Evolutionary conservation across 257 asterid genomes (phyloP).

Genomic region (Euphrasia confusa): DNA sequence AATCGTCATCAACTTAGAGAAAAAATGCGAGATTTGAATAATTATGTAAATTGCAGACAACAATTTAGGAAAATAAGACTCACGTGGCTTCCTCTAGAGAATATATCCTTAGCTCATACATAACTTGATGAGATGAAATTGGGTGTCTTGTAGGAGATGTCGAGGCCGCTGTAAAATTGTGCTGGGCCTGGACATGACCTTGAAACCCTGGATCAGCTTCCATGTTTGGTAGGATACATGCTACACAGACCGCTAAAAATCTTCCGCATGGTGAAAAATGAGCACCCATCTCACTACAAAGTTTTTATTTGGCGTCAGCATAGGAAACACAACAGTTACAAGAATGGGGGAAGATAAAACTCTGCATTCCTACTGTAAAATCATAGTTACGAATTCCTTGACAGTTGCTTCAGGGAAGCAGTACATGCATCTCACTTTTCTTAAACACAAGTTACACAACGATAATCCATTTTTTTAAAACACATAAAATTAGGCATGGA

Average conservation of each 20-base stretch:
- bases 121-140: slow-evolving; percentile 79
- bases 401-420: slow-evolving; percentile 13
- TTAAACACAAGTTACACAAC: not conserved
- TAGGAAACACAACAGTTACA: slow-evolving; percentile 11
- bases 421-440: slow-evolving; percentile 4
- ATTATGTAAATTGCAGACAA: slow-evolving; percentile 14
- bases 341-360: slow-evolving; percentile 2
- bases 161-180: slow-evolving; percentile 59
- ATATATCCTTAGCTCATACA: slow-evolving; percentile 90
- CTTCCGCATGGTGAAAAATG: slow-evolving; percentile 98
- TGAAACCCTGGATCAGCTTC: slow-evolving; percentile 75
- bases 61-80: slow-evolving; percentile 26
- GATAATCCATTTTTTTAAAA: not conserved
- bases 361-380: slow-evolving; percentile 2
- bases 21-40: slow-evolving; percentile 8
- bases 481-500: slow-evolving; percentile 9
- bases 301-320: slow-evolving; percentile 14
- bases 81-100: slow-evolving; percentile 95
- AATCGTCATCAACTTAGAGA: slow-evolving; percentile 21
- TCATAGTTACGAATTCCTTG: slow-evolving; percentile 19
- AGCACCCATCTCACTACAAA: slow-evolving; percentile 89
- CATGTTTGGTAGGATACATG: slow-evolving; percentile 73
- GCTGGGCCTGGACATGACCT: slow-evolving; percentile 52
- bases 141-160: slow-evolving; percentile 99
- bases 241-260: slow-evolving; percentile 93